A percentile compares a stretch with the other conserved stretches of the same genome.
Evolutionary conservation across 2,329 filamentous ascomycete species (phyloP).

Genomic region (Stemphylium vesicarium): DNA sequence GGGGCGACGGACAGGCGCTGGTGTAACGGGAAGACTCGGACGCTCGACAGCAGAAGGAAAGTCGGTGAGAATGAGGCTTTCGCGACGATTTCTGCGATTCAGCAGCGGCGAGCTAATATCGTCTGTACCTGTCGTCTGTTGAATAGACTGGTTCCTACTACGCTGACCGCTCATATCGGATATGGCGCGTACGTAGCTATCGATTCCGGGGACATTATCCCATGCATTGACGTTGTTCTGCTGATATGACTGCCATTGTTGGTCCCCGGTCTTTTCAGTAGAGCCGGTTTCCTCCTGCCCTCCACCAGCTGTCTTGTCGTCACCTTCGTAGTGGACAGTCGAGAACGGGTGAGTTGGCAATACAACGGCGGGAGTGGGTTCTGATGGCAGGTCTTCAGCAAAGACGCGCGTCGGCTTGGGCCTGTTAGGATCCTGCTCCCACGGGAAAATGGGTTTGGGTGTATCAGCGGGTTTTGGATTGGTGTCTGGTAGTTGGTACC

Average conservation of each 20-base stretch:
- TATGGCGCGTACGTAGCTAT: slow-evolving; percentile 81
- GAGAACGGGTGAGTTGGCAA: slow-evolving; percentile 36
- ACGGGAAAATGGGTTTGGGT: slow-evolving; percentile 82
- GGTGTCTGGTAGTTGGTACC: slow-evolving; percentile 75
- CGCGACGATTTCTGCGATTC: slow-evolving; percentile 49
- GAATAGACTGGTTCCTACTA: slow-evolving; percentile 53
- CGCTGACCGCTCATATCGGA: slow-evolving; percentile 65
- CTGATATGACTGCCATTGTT: slow-evolving; percentile 76
- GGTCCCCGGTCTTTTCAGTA: slow-evolving; percentile 45
- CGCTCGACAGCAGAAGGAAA: slow-evolving; percentile 84
- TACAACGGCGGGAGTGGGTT: slow-evolving; percentile 43
- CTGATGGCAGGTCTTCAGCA: slow-evolving; percentile 57
- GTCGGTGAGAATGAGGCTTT: slow-evolving; percentile 77
- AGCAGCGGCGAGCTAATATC: slow-evolving; percentile 44
- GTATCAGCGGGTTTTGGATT: slow-evolving; percentile 64
- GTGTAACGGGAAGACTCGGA: slow-evolving; percentile 88
- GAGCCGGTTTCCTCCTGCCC: slow-evolving; percentile 21
- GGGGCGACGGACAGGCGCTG: slow-evolving; percentile 75
- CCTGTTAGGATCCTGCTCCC: slow-evolving; percentile 74
- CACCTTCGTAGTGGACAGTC: slow-evolving; percentile 39
- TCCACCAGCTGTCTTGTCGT: slow-evolving; percentile 13
- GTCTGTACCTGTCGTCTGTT: slow-evolving; percentile 30
- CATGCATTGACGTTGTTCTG: slow-evolving; percentile 76
- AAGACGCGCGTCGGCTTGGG: slow-evolving; percentile 72
- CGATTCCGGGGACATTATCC: slow-evolving; percentile 90